Percentiles rank a stretch among this genome's conserved stretches.
Conservation (phyloP, 1,284 basidiomycete species). For the Sparassis latifolia region DNA sequence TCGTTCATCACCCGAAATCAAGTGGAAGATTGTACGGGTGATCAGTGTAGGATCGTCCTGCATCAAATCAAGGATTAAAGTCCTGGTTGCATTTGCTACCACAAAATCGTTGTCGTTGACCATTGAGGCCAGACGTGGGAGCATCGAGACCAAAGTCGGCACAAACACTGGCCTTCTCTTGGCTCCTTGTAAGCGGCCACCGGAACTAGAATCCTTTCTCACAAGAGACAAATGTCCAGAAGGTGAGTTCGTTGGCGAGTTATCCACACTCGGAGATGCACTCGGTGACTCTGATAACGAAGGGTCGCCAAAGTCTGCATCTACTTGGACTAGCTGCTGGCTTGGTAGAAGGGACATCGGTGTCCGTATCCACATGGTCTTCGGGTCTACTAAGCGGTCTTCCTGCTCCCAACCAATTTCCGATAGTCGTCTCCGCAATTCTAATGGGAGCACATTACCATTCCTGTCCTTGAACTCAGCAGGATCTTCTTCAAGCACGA, state of each 20-base stretch:
- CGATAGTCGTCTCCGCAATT: constrained; percentile 53
- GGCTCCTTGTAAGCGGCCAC: constrained; percentile 35
- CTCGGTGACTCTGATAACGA: constrained; percentile 5
- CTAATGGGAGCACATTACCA: constrained; percentile 44
- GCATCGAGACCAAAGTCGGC: constrained; percentile 45
- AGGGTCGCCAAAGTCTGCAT: constrained; percentile 19
- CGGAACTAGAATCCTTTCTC: constrained; percentile 49
- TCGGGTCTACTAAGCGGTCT: constrained; percentile 45
- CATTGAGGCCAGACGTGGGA: constrained; percentile 46
- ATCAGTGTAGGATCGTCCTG: constrained; percentile 67
- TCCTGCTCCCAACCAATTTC: constrained; percentile 71
- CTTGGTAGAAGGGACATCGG: constrained; percentile 59
- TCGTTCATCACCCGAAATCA: constrained; percentile 43
- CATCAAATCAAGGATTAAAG: constrained; percentile 61
- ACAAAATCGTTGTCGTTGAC: constrained; percentile 47
- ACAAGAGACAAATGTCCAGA: constrained; percentile 30
- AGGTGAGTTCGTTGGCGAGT: constrained; percentile 29
- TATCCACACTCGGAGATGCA: constrained; percentile 30
- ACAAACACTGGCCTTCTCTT: constrained; percentile 64
- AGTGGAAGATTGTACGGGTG: constrained; percentile 58
- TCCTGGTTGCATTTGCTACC: constrained; percentile 52
- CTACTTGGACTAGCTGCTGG: constrained; percentile 45
- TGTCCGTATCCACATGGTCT: constrained; percentile 50
- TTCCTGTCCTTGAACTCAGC: constrained; percentile 41
- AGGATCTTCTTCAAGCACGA: constrained; percentile 45